Base-by-base conservation (phyloP, 257 asterid genomes). In the Sherardia arvensis region DNA sequence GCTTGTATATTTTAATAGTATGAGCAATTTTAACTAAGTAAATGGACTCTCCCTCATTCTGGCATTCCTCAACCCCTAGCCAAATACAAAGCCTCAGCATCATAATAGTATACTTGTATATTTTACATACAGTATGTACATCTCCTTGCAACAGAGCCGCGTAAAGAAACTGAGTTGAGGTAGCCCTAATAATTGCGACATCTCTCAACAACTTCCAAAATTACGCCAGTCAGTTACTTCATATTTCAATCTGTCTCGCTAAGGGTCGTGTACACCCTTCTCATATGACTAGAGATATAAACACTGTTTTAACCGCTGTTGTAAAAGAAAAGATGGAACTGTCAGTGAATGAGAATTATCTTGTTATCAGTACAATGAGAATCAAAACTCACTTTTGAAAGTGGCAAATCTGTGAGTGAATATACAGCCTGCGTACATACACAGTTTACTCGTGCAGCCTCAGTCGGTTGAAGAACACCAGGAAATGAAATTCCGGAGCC, bases 401-500 rank as follows among this genome's bases (percentile, higher is more conserved):
- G 72, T 48, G 61, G 65, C 20, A 56, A 21, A 43, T n/a, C 34
- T 17, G 5, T 65, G 32, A 70, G 70, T 59, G 68, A 74, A 70
- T 53, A 47, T 57, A 33, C 75, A 59, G 17, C 73, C 59, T 47
- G 66, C 67, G 76, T 60, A 66, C 77, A 69, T 59, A 68, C 45
- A 49, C 58, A 72, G 56, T 78, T 82, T 80, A 89, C 70, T 82
- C 85, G 65, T 75, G 79, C 78, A 89, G 87, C 84, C 81, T 80
- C 78, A 92, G 81, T 45, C 91, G 95, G 64, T 87, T 84, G 83
- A 92, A 92, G 83, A 89, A 87, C 40, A 87, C 89, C 79, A 92
- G 71, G 79, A 88, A 92, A 69, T 82, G 96, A 72, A 75, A 79
- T 69, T 89, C 97, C 63, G 99, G 93, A 47, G 94, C 97, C 95